Base-by-base conservation (phyloP, 345 rosid genomes). In the Geranium brycei region DNA sequence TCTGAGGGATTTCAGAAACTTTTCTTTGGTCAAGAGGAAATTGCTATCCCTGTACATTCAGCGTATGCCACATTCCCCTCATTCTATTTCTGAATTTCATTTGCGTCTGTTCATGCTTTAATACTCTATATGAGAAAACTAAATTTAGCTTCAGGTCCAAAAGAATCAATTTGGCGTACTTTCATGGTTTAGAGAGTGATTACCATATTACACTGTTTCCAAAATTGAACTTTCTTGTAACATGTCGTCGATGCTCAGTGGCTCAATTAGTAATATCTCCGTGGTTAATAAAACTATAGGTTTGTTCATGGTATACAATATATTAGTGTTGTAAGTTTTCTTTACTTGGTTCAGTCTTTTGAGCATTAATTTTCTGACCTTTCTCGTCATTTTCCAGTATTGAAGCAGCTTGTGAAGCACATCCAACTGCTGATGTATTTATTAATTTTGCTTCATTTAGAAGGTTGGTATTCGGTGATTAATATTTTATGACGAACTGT, bases 21-120 rank as follows among this genome's bases (percentile, higher is more conserved):
- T 51, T 89, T 92, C 71, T 92, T 92, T n/a, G 98, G 98, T 58
- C 98, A 87, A 60, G 98, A 92, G 80, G 98, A 92, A 82, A 92
- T 92, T 38, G 98, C 98, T 17, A 92, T 92, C 73, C 95, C 98
- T 15, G 98, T 89, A 17, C 98, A 89, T 74, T 86, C 95, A 19
- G 68, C 86, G 98, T 92, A 87, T 59, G 80, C 38, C 59, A 14
- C 55, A 40, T 16, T 63, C 57, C 19, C 56, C 51, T 35, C 41
- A 35, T 35, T 35, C 41, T 62, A 16, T 14, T 74, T 55, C 35
- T 59, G 41, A 35, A 60, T 60, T 57, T 64, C 14, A 16, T 4
- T 35, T 56, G 56, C 60, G 56, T 40, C n/a, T 4, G 12, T 38
- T 1, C 4, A 18, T 31, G 17, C 15, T 51, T 15, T 32, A 4